Percentiles rank a stretch among this genome's conserved stretches.
Conservation (phyloP, 2,329 filamentous ascomycete genomes). For the Aspergillus alliaceus region DNA sequence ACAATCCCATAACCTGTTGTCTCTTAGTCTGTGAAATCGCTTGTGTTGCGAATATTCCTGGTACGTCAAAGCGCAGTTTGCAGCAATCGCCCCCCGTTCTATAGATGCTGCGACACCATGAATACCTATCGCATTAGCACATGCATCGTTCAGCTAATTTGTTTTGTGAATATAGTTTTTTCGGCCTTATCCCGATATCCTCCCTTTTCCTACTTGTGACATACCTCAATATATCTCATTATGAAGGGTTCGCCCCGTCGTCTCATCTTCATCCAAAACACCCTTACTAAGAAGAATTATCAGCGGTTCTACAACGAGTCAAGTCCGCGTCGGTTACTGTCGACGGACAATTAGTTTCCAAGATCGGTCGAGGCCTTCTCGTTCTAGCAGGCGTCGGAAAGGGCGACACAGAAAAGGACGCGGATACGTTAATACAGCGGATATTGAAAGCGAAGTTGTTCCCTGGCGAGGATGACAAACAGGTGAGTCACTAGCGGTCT, state of each 20-base stretch:
- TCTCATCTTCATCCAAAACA: background rate
- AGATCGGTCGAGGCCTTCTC: conserved; percentile 84
- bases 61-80: conserved; percentile 1
- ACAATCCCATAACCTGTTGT: too few species aligned
- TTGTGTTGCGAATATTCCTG: background rate
- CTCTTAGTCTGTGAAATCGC: background rate
- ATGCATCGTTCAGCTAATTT: too few species aligned
- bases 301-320: conserved; percentile 90
- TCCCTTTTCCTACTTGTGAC: background rate
- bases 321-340: conserved; percentile 95
- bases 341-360: conserved; percentile 84
- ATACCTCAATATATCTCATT: background rate
- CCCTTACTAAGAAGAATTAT: conserved; percentile 11
- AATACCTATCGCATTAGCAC: too few species aligned
- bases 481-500: conserved; percentile 46
- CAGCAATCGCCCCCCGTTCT: background rate
- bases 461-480: conserved; percentile 74
- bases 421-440: conserved; percentile 78
- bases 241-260: conserved; percentile 45
- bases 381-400: conserved; percentile 90
- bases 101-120: background rate
- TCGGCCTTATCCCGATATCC: background rate
- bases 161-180: background rate
- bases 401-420: conserved; percentile 86
- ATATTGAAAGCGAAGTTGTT: conserved; percentile 88